Evolutionary conservation across 768 basidiomycete genomes (phyloP), one percentile per base, ranked within the genome.

Genomic region (Pleurotus eryngii): DNA sequence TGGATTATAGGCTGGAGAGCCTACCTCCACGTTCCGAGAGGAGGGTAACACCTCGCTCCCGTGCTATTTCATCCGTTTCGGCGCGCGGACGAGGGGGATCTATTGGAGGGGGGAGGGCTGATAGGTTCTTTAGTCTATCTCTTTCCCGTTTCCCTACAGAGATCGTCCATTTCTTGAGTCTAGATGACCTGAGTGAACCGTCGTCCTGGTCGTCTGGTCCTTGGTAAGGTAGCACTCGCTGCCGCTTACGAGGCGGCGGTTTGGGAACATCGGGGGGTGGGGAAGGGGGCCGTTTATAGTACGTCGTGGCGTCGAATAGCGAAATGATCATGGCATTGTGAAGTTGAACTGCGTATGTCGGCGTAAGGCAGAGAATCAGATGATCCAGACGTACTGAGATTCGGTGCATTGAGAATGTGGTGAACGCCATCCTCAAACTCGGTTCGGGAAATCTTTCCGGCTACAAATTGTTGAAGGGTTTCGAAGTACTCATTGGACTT

Each of bases 251-350:
- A 11, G 84, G 77, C 5, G 77, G 81, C 5, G 78, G 80, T 62
- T 87, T 88, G 7, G 86, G 80, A 66, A 85, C 73, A n/a, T 80
- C 79, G 1, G 84, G 83, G 3, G 88, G 86, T 6, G 86, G 83
- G 0, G 88, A 84, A 0, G 82, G 81, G 2, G 83, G 83, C 42
- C 87, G 81, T 62, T 86, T 83, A 62, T 87, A 83, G 0, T 83
- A 82, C 3, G 76, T 75, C 1, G 89, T 89, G 20, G 87, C 87
- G 69, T 90, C 90, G 60, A 92, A 90, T 14, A 93, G 70, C 2
- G 90, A 90, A 27, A 92, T 91, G 37, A 93, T 85, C 30, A 93
- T 77, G 9, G 90, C 85, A 69, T 93, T 93, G 67, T 93, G 91
- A 2, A 92, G 73, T 69, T 90, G 89, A 26, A 91, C 87, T 87